Evolutionary conservation across 495 filamentous ascomycete genomes (phyloP), one percentile per base, ranked within the genome.

Genomic region (Podospora sp.): DNA sequence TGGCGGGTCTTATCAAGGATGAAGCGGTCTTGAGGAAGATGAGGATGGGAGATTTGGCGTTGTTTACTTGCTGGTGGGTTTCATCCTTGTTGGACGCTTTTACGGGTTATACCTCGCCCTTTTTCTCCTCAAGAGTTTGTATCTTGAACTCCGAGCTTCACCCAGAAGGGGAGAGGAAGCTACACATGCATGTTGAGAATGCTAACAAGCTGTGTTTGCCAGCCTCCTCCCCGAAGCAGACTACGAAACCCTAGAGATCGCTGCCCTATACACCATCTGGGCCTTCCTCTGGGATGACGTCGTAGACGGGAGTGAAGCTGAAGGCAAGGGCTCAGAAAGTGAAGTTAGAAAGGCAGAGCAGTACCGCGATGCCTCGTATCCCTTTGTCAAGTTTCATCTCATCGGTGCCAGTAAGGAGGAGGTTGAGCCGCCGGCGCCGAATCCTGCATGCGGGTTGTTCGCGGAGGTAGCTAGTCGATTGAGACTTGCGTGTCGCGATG

Each of bases 261-360:
- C 18, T 3, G 66, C 66, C 4, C 56, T 66, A 1, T 71, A 66
- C 63, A 59, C 21, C 8, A 50, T 71, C 2, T 71, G 69, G 69
- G 27, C 64, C 11, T 61, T 71, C 27, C 16, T 71, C 24, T 71
- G 69, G 69, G 69, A 71, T 35, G 69, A 71, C 14, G 66, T 60
- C 35, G 68, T 71, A 14, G 69, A 71, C 18, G 62, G 65, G 6
- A 26, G 26, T 49, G 33, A 16, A 6, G 25, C 0, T 25, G 60
- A 3, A 18, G 40, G 27, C 5, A 61, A 14, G 0, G 0, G 50
- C 20, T 21, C 29, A 2, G 35, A 46, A 9, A 60, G 61, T n/a
- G 61, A 60, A 56, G 40, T 46, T 46, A 14, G 12, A 14, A 46
- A 46, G 40, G 40, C 40, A 14, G 40, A 46, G 40, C 40, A 11